Conservation (phyloP, 495 filamentous ascomycete genomes). For the Aspergillus conjunctus region DNA sequence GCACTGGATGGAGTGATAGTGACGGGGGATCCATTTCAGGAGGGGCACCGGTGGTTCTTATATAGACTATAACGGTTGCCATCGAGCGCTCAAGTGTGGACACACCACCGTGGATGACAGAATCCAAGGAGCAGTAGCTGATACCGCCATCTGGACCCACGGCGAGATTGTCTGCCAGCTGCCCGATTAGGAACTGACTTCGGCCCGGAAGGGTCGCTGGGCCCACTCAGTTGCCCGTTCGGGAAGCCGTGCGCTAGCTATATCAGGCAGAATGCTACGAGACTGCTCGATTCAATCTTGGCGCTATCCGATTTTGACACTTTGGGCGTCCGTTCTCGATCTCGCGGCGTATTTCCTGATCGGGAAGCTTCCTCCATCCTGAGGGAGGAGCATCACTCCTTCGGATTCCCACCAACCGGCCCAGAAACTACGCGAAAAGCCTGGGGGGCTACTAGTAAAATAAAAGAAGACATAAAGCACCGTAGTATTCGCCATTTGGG, state of each 20-base stretch:
- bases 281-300: too few species aligned
- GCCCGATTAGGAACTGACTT: slow-evolving; percentile 7
- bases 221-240: slow-evolving; percentile 26
- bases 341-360: slow-evolving; percentile 16
- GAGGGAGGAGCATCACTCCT: too few species aligned
- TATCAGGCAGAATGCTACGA: slow-evolving; percentile 37
- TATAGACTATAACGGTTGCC: slow-evolving; percentile 20
- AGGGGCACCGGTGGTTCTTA: slow-evolving; percentile 13
- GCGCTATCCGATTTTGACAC: neutral
- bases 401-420: too few species aligned
- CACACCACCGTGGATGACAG: neutral
- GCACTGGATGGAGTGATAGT: slow-evolving; percentile 1
- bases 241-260: slow-evolving; percentile 26
- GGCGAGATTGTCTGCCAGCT: too few species aligned
- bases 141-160: too few species aligned
- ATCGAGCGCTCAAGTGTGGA: neutral
- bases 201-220: slow-evolving; percentile 22
- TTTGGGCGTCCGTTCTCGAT: neutral
- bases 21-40: neutral
- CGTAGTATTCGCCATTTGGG: too few species aligned
- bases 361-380: slow-evolving; percentile 1
- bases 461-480: too few species aligned
- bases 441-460: too few species aligned
- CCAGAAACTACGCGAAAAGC: too few species aligned
- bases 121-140: neutral